phyloP scores from a whole-genome alignment of 1,284 basidiomycete species.

The Veloporphyrellus conicus region DNA sequence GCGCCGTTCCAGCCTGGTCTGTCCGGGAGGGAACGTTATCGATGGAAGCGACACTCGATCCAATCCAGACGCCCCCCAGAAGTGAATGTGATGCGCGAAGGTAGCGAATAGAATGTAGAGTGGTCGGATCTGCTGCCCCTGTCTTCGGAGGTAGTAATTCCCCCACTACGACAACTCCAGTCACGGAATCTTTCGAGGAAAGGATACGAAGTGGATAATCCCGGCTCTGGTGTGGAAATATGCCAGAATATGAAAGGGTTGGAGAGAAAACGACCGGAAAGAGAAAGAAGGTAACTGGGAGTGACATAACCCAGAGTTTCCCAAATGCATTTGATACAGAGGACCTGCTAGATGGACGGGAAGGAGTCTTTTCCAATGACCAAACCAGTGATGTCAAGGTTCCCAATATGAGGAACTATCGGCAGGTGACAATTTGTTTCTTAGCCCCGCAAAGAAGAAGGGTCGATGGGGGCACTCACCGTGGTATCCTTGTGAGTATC shows the following conservation, averaged over 20 bases:
- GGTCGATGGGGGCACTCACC: slow-evolving; percentile 14
- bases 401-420: slow-evolving; percentile 28
- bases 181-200: slow-evolving; percentile 66
- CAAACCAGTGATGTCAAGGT: slow-evolving; percentile 15
- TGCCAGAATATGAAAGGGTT: slow-evolving; percentile 52
- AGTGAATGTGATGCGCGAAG: slow-evolving; percentile 85
- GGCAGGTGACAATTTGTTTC: background rate
- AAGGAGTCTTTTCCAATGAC: slow-evolving; percentile 7
- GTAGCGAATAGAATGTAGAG: slow-evolving; percentile 63
- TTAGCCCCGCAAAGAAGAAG: slow-evolving; percentile 1
- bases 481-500: slow-evolving; percentile 18
- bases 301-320: slow-evolving; percentile 21
- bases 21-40: slow-evolving; percentile 39
- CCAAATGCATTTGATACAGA: background rate
- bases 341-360: background rate
- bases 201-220: slow-evolving; percentile 61
- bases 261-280: slow-evolving; percentile 45
- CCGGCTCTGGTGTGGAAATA: slow-evolving; percentile 51
- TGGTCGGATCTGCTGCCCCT: slow-evolving; percentile 26
- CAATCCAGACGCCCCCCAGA: slow-evolving; percentile 84
- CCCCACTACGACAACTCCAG: slow-evolving; percentile 76
- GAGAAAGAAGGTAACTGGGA: slow-evolving; percentile 37
- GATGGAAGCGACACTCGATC: slow-evolving; percentile 43
- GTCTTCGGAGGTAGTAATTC: slow-evolving; percentile 49
- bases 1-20: slow-evolving; percentile 51